Base-by-base conservation (phyloP, 352 stramenopile species). In the Phytophthora tentaculata region DNA sequence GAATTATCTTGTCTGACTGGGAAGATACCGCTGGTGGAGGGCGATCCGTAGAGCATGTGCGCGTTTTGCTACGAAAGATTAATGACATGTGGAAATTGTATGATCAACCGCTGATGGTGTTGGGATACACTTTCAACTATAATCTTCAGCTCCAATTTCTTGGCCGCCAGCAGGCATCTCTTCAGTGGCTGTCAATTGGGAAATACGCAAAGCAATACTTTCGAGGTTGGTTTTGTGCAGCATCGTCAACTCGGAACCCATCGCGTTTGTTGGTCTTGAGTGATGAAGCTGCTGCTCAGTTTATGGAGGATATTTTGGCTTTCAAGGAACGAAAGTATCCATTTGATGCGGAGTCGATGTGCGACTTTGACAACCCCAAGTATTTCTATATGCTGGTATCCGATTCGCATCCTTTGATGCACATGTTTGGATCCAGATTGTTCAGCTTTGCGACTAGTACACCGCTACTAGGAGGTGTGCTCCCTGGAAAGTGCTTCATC, bases 131-230 rank as follows among this genome's bases (percentile, higher is more conserved):
- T 14, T 76, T 94, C 53, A 84, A 94, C 62, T 94, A 92, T 64
- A 89, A 88, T 60, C 76, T 94, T 19, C 62, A 83, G 24, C 64
- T 83, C 1, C 70, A 75, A 37, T 71, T 84, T 35, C 45, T 92
- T 29, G 76, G 79, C 17, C 64, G 76, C 3, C 80, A 81, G 29
- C 74, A 91, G 16, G 67, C 80, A 24, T 72, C 77, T 6, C 64
- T 94, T 6, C 80, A 92, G 63, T 94, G 85, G 85, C 73, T 94
- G 5, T 81, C 85, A 12, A 84, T 94, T 51, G 83, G 79, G 20
- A 92, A 90, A 49, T 90, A 88, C 39, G 83, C 83, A 0, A 94
- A 92, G 37, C 83, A 90, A 60, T 91, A 86, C 35, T 94, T 92
- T 56, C 78, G 80, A 0, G 52, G 74, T 16, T 94, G 85, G 85